These are phyloP conservation scores for Lathyrus oleraceus DNA, from an alignment of 306 rosid species.

Conservation along the genomic window DNA sequence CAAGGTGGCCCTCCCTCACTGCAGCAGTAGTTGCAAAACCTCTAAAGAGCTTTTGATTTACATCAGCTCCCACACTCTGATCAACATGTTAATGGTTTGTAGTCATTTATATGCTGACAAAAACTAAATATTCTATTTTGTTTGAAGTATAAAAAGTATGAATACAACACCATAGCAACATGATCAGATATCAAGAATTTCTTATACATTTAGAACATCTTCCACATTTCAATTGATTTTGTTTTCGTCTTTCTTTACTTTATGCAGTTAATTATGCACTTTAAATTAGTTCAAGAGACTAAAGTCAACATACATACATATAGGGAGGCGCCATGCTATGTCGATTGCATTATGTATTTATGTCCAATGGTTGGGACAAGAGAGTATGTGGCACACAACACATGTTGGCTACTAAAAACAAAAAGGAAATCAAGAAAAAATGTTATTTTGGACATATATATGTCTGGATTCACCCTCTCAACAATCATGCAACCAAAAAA, in stretches of 20 bases:
- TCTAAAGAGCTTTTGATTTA: slow-evolving; percentile 86
- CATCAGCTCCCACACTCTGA: slow-evolving; percentile 83
- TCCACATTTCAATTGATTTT: background rate
- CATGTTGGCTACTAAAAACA: slow-evolving; percentile 25
- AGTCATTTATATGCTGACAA: slow-evolving; percentile 23
- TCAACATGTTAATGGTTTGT: slow-evolving; percentile 3
- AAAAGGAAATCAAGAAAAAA: background rate
- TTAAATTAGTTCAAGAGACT: background rate
- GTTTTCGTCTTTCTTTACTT: background rate
- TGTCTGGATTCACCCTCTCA: background rate
- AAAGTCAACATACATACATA: background rate
- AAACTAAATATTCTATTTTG: background rate
- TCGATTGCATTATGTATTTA: slow-evolving; percentile 3
- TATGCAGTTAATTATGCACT: background rate
- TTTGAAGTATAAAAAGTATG: background rate
- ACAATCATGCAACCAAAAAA: background rate
- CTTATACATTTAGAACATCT: background rate
- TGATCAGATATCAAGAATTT: background rate
- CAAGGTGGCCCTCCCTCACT: slow-evolving; percentile 78
- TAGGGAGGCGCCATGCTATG: background rate
- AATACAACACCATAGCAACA: background rate
- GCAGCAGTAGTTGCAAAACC: slow-evolving; percentile 95
- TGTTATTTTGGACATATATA: background rate
- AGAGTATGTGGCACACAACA: slow-evolving; percentile 37
- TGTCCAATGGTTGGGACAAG: slow-evolving; percentile 41